Evolutionary conservation across 805 yeast species (phyloP).

Genomic region (Candida alai): DNA sequence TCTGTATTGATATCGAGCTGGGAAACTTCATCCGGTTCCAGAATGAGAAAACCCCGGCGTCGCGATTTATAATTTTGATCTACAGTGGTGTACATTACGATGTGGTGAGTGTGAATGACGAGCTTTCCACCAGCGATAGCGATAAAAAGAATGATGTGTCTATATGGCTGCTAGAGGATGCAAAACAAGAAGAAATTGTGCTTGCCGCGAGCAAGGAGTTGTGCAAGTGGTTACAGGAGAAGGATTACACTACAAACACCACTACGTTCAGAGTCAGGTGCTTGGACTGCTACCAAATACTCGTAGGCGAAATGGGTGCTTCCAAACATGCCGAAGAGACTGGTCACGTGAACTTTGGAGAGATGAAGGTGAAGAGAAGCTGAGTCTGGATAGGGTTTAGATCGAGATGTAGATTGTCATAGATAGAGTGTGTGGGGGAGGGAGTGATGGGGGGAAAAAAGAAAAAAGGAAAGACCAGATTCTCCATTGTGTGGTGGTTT

Average conservation of each 20-base stretch:
- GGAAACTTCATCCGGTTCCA: constrained; percentile 53
- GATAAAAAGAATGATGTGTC: constrained; percentile 33
- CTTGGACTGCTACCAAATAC: constrained; percentile 45
- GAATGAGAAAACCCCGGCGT: constrained; percentile 30
- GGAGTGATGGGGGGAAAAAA: too few species aligned
- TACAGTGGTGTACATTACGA: constrained; percentile 78
- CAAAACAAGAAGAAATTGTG: constrained; percentile 30
- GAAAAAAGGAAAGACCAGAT: too few species aligned
- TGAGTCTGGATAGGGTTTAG: constrained; percentile 1
- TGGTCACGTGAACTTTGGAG: constrained; percentile 63
- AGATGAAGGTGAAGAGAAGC: constrained; percentile 22
- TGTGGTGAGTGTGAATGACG: constrained; percentile 41
- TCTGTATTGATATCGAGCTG: constrained; percentile 63
- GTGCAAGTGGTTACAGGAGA: constrained; percentile 41
- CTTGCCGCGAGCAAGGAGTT: constrained; percentile 22
- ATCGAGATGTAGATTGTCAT: too few species aligned
- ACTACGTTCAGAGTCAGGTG: constrained; percentile 56
- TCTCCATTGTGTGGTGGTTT: too few species aligned
- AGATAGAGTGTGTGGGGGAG: too few species aligned
- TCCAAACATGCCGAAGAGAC: constrained; percentile 59
- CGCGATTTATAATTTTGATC: constrained; percentile 47
- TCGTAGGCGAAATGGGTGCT: constrained; percentile 64
- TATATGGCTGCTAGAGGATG: constrained; percentile 36
- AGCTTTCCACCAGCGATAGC: constrained; percentile 15
- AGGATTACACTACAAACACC: constrained; percentile 65